Conservation (phyloP, 805 yeast species). For the Pichia membranifaciens region DNA sequence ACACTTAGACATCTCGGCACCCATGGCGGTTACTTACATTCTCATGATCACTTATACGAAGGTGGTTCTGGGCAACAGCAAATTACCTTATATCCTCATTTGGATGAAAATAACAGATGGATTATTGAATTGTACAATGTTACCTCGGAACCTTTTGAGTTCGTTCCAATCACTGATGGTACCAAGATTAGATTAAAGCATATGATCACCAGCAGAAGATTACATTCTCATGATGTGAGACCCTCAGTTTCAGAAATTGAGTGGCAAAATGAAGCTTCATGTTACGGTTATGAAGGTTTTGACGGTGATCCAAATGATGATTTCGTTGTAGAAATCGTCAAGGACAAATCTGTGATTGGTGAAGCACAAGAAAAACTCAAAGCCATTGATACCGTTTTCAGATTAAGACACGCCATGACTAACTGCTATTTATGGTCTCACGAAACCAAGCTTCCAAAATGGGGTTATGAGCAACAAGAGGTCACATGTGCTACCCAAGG, state of each 20-base stretch:
- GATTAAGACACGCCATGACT: constrained; percentile 73
- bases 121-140: constrained; percentile 59
- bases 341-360: constrained; percentile 42
- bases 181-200: constrained; percentile 67
- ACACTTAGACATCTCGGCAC: constrained; percentile 66
- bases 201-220: constrained; percentile 50
- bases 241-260: constrained; percentile 71
- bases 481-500: constrained; percentile 77
- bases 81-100: constrained; percentile 71
- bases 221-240: constrained; percentile 80
- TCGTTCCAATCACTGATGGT: constrained; percentile 60
- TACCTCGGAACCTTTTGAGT: constrained; percentile 48
- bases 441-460: constrained; percentile 66
- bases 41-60: constrained; percentile 66
- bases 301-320: constrained; percentile 83
- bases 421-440: constrained; percentile 76
- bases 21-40: constrained; percentile 76
- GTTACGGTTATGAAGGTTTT: constrained; percentile 73
- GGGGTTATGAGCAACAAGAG: constrained; percentile 84
- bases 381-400: constrained; percentile 65
- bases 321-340: constrained; percentile 68
- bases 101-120: constrained; percentile 73
- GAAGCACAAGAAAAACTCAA: constrained; percentile 50
- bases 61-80: constrained; percentile 84
- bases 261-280: constrained; percentile 79